Evolutionary conservation across 164 flowering plant species (phyloP).

Genomic region (Taxillus chinensis): DNA sequence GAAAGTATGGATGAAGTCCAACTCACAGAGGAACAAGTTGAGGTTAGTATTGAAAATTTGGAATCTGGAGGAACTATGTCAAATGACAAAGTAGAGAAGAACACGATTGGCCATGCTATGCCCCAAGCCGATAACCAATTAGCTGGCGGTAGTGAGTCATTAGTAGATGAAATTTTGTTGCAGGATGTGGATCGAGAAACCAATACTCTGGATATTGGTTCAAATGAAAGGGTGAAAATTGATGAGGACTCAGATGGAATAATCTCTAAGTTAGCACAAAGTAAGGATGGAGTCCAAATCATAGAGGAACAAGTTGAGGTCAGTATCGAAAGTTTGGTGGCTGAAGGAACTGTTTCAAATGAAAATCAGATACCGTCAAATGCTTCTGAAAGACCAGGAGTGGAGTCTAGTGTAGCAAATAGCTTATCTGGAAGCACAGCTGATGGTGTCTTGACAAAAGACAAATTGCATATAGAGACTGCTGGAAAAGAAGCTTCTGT

Average conservation of each 20-base stretch:
- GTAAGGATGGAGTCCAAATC: slow-evolving; percentile 11
- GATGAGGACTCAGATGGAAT: slow-evolving; percentile 12
- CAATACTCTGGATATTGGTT: slow-evolving; percentile 2
- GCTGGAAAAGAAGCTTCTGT: neutral
- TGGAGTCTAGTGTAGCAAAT: neutral
- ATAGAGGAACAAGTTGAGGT: slow-evolving; percentile 15
- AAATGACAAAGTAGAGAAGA: too few species aligned
- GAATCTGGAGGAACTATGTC: too few species aligned
- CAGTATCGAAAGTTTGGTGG: slow-evolving; percentile 12
- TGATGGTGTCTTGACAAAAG: neutral
- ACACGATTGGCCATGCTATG: too few species aligned
- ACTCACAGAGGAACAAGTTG: too few species aligned
- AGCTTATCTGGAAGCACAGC: neutral
- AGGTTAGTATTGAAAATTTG: too few species aligned
- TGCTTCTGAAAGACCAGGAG: slow-evolving; percentile 15
- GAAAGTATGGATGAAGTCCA: too few species aligned
- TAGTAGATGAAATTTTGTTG: slow-evolving; percentile 16
- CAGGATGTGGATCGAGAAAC: slow-evolving; percentile 10
- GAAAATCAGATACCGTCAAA: slow-evolving; percentile 13
- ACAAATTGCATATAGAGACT: neutral
- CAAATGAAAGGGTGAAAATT: neutral
- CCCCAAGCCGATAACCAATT: too few species aligned
- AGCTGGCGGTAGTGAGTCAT: neutral
- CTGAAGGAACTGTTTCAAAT: slow-evolving; percentile 16
- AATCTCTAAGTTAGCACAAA: slow-evolving; percentile 12